Conservation (phyloP, 2,329 filamentous ascomycete genomes). For the Cladosporium halotolerans region DNA sequence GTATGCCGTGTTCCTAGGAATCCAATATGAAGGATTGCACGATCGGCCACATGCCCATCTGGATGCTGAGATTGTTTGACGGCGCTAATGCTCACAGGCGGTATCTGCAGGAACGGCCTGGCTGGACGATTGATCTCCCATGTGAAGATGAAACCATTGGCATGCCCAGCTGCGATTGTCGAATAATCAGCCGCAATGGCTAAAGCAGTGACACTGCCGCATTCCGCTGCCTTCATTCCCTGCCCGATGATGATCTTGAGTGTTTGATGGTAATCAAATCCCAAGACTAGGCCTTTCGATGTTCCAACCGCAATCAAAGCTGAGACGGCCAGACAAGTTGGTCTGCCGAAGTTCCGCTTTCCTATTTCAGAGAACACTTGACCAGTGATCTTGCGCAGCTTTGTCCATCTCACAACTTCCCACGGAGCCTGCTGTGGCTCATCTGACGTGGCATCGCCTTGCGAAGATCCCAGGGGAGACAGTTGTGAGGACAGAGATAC, state of each 20-base stretch:
- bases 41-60: constrained; percentile 77
- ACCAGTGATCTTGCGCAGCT: constrained; percentile 77
- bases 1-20: constrained; percentile 92
- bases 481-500: constrained; percentile 28
- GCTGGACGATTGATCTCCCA: constrained; percentile 86
- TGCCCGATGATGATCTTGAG: constrained; percentile 89
- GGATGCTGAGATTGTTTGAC: constrained; percentile 59
- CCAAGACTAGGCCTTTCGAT: constrained; percentile 84
- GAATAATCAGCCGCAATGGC: constrained; percentile 91
- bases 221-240: constrained; percentile 90
- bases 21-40: constrained; percentile 80
- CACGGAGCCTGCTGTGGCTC: constrained; percentile 68
- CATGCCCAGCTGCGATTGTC: constrained; percentile 84
- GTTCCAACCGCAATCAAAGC: constrained; percentile 87
- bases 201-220: constrained; percentile 76
- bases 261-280: constrained; percentile 97
- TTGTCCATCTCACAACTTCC: constrained; percentile 97
- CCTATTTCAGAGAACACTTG: constrained; percentile 91
- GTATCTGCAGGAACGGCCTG: constrained; percentile 81
- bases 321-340: constrained; percentile 83
- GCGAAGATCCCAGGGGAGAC: constrained; percentile 66
- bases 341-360: constrained; percentile 83
- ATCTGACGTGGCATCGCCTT: constrained; percentile 41
- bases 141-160: constrained; percentile 86
- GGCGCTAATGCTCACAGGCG: constrained; percentile 59